Conservation (phyloP, 306 rosid genomes). For the Castanea sativa region DNA sequence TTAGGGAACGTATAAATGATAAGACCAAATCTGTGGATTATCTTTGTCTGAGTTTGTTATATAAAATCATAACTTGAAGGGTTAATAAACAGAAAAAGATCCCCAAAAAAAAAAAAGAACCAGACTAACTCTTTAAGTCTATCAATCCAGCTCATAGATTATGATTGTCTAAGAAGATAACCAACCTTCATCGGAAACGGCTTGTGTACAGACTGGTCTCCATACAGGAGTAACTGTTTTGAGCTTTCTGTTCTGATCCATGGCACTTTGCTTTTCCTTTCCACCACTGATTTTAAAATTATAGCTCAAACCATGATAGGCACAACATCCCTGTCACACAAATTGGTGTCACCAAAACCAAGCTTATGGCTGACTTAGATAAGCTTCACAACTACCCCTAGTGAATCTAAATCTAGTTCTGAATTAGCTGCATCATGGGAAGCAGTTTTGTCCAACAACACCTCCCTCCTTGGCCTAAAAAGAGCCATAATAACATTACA, state of each 20-base stretch:
- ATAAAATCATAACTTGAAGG: not conserved
- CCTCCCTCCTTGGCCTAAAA: not conserved
- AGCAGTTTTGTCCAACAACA: not conserved
- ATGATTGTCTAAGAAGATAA: not conserved
- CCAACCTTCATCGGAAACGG: constrained; percentile 58
- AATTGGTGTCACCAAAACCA: not conserved
- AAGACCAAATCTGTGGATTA: not conserved
- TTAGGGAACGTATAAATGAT: not conserved
- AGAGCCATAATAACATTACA: not conserved
- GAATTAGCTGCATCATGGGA: not conserved
- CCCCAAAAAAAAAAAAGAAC: not conserved
- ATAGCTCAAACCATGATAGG: constrained; percentile 40
- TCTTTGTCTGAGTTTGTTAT: not conserved
- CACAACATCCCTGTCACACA: constrained; percentile 33
- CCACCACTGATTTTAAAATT: constrained; percentile 45
- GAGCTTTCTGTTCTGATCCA: constrained; percentile 34
- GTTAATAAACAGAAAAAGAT: not conserved
- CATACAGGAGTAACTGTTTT: constrained; percentile 37
- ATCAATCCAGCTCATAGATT: not conserved
- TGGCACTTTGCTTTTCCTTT: constrained; percentile 34
- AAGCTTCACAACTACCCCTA: constrained; percentile 4
- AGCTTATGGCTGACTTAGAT: not conserved
- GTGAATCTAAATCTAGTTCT: not conserved
- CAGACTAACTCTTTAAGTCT: not conserved
- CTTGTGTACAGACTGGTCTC: constrained; percentile 62